Evolutionary conservation across 352 stramenopile genomes (phyloP).

Genomic region (Pythium inflatum): DNA sequence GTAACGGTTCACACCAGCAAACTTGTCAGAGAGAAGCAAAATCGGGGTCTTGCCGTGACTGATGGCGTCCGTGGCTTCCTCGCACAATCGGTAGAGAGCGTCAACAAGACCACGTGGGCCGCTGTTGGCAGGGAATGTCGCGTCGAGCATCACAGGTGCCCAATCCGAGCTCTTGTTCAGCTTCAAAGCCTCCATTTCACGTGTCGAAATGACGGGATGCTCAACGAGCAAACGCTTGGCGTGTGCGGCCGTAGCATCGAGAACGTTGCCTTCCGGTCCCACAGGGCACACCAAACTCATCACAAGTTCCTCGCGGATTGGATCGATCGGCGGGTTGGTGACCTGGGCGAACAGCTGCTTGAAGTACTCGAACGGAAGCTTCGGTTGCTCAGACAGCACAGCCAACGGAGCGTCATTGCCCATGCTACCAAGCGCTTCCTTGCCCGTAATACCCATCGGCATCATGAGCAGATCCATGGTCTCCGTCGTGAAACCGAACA

Average conservation of each 20-base stretch:
- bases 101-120: constrained; percentile 70
- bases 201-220: constrained; percentile 92
- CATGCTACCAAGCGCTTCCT: constrained; percentile 95
- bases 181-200: constrained; percentile 94
- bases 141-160: constrained; percentile 62
- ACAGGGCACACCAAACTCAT: constrained; percentile 97
- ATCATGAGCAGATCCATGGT: constrained; percentile 96
- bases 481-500: constrained; percentile 96
- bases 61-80: constrained; percentile 93
- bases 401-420: constrained; percentile 95
- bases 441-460: constrained; percentile 94
- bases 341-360: constrained; percentile 97
- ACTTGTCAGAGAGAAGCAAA: constrained; percentile 93
- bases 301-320: constrained; percentile 97
- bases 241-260: constrained; percentile 83
- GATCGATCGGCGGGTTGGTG: constrained; percentile 97
- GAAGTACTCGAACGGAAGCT: constrained; percentile 97
- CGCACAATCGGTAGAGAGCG: constrained; percentile 92
- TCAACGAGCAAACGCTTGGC: constrained; percentile 91
- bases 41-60: constrained; percentile 70
- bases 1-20: constrained; percentile 87
- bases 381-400: constrained; percentile 92
- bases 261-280: constrained; percentile 93
- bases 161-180: constrained; percentile 63
- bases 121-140: constrained; percentile 65